Evolutionary conservation across 2,329 filamentous ascomycete genomes (phyloP).

Genomic region (Pezicula neosporulosa): DNA sequence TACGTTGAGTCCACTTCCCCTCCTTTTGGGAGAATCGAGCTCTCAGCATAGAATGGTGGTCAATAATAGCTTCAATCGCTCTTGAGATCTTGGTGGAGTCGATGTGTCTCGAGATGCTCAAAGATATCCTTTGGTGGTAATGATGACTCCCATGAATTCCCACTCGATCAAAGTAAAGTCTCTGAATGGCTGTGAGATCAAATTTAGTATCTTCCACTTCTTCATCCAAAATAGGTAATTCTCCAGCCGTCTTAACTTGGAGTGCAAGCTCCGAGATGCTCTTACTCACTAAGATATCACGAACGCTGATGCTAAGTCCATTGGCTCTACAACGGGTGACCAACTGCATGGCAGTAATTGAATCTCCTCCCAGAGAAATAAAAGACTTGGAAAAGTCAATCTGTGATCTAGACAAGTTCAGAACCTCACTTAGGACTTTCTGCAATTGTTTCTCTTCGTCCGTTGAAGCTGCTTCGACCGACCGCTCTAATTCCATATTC

Average conservation of each 20-base stretch:
- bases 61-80: constrained; percentile 27
- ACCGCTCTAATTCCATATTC: constrained; percentile 34
- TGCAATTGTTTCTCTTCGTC: constrained; percentile 59
- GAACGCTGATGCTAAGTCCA: constrained; percentile 3
- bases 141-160: neutral
- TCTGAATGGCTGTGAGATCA: constrained; percentile 14
- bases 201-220: neutral
- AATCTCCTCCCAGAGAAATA: constrained; percentile 7
- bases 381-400: constrained; percentile 3
- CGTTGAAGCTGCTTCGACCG: constrained; percentile 55
- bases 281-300: constrained; percentile 2
- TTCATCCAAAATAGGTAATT: neutral
- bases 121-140: too few relatives aligned
- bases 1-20: constrained; percentile 27
- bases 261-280: neutral
- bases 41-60: constrained; percentile 33
- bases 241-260: neutral
- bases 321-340: neutral
- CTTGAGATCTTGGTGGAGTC: too few relatives aligned
- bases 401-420: constrained; percentile 52
- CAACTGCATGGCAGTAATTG: constrained; percentile 11
- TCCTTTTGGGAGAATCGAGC: constrained; percentile 27
- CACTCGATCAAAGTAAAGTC: constrained; percentile 12
- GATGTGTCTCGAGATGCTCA: too few relatives aligned
- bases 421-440: constrained; percentile 61